Evolutionary conservation across 2,329 filamentous ascomycete species (phyloP).

Genomic region (Sordariomycetes sp.): DNA sequence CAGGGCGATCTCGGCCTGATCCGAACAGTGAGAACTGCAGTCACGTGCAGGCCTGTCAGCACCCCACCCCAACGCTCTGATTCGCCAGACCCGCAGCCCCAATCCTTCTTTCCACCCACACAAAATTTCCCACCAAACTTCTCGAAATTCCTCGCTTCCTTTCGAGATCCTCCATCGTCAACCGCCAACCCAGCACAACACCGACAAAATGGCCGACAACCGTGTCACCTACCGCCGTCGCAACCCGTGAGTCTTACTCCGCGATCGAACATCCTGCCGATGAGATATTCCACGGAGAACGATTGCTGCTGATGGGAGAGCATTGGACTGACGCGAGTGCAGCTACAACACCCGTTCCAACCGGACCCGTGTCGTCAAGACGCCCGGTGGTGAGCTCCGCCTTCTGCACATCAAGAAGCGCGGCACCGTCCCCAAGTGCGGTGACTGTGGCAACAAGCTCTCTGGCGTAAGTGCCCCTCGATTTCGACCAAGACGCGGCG

Average conservation of each 20-base stretch:
- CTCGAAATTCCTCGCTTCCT: constrained; percentile 28
- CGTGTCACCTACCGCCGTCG: constrained; percentile 65
- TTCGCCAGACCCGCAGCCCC: constrained; percentile 28
- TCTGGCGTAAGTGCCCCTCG: constrained; percentile 71
- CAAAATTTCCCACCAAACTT: constrained; percentile 30
- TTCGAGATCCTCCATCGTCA: constrained; percentile 10
- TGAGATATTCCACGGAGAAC: too few relatives aligned
- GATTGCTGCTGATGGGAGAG: too few relatives aligned
- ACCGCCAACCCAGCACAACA: constrained; percentile 20
- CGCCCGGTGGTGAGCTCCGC: constrained; percentile 89
- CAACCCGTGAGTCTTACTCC: constrained; percentile 70
- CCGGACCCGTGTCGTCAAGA: constrained; percentile 93
- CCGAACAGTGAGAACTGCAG: not conserved
- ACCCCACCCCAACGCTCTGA: constrained; percentile 13
- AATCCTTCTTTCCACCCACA: constrained; percentile 26
- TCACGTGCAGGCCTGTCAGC: constrained; percentile 10
- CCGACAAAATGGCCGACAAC: constrained; percentile 48
- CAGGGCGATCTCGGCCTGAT: not conserved
- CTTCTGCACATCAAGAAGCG: constrained; percentile 99
- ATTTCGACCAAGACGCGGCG: constrained; percentile 2
- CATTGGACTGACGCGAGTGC: constrained; percentile 7
- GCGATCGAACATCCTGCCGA: too few relatives aligned
- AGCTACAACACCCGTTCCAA: constrained; percentile 99
- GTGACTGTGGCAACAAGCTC: constrained; percentile 97
- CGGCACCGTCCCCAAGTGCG: constrained; percentile 95